Conservation (phyloP, 164 flowering plant genomes). For the Umbilicus rupestris region DNA sequence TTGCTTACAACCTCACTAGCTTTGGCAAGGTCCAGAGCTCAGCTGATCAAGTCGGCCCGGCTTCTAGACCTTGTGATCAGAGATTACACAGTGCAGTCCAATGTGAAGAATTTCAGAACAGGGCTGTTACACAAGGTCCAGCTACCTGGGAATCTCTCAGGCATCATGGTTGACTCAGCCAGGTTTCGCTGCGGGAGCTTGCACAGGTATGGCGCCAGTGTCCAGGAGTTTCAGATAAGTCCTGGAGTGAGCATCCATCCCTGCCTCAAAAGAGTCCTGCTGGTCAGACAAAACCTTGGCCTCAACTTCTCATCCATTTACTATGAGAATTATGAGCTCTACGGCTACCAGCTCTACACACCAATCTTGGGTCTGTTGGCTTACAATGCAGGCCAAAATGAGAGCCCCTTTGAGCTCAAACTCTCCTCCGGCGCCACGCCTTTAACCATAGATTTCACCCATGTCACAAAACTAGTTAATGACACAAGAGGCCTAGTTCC, state of each 20-base stretch:
- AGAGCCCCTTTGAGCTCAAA: constrained; percentile 34
- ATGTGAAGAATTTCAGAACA: constrained; percentile 29
- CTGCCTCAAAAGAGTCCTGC: constrained; percentile 53
- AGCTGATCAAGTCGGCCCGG: constrained; percentile 29
- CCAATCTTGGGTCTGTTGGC: constrained; percentile 70
- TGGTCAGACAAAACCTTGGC: constrained; percentile 56
- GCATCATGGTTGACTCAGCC: constrained; percentile 37
- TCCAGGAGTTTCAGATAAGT: constrained; percentile 51
- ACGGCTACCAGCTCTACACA: constrained; percentile 62
- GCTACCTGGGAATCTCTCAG: constrained; percentile 57
- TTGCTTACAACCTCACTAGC: constrained; percentile 15
- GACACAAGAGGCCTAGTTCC: constrained; percentile 17
- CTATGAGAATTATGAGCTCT: constrained; percentile 35
- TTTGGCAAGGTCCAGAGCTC: constrained; percentile 15
- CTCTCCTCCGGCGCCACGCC: constrained; percentile 33
- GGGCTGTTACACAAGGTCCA: constrained; percentile 35
- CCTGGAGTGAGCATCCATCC: constrained; percentile 45
- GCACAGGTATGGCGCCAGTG: constrained; percentile 52
- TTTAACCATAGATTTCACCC: constrained; percentile 53
- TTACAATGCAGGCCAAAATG: constrained; percentile 36
- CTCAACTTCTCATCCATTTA: constrained; percentile 51
- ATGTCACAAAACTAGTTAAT: constrained; percentile 11
- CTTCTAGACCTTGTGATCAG: constrained; percentile 55
- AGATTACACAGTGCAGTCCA: constrained; percentile 51
- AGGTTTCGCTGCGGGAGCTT: constrained; percentile 80